Evolutionary conservation across 1,284 basidiomycete species (phyloP), one percentile per base, ranked within the genome.

Genomic region (Austroboletus niveus): DNA sequence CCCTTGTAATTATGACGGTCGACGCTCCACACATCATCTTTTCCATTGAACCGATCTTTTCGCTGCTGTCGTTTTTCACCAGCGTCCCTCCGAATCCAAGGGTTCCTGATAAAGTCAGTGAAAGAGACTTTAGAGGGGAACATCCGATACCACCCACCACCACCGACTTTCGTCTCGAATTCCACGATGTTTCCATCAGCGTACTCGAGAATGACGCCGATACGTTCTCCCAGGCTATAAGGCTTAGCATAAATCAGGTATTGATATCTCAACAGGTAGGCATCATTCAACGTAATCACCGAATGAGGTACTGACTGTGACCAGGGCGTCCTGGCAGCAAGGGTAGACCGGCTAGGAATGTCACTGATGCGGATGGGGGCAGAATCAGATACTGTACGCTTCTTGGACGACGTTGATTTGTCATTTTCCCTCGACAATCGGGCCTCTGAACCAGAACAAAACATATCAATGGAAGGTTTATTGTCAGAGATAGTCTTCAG

Each of bases 1-100:
- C 89, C 7, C 74, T 94, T 38, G 89, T 87, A 4, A 81, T 99
- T 54, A 75, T 97, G 36, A 94, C 94, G 1, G 78, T 99, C 35
- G 97, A 99, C 68, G 94, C 91, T 31, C 97, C 97, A 6, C 86
- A 92, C 62, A 78, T 99, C 61, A 92, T 99, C 56, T 93, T 99
- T 61, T 89, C 97, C 5, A 78, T 98, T 22, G 94, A 98, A 60
- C 96, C 94, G 0, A 79, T 99, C 34, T 92, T 98, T 62, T 88
- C 91, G 1, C 73, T 99, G 32, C 73, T 94, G 31, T 83, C 88
- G 54, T 99, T 98, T 70, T 92, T 96, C 65, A 79, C 80, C 42
- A 86, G 82, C 54, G 80, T 87, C 0, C 84, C 86, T 60, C 64
- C 61, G 5, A 56, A 64, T 29, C 57, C 63, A 22, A 58, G 62